These are phyloP conservation scores for Tolypocladium guangdongense DNA, from an alignment of 2,329 filamentous ascomycete genomes.

Conservation along the genomic window DNA sequence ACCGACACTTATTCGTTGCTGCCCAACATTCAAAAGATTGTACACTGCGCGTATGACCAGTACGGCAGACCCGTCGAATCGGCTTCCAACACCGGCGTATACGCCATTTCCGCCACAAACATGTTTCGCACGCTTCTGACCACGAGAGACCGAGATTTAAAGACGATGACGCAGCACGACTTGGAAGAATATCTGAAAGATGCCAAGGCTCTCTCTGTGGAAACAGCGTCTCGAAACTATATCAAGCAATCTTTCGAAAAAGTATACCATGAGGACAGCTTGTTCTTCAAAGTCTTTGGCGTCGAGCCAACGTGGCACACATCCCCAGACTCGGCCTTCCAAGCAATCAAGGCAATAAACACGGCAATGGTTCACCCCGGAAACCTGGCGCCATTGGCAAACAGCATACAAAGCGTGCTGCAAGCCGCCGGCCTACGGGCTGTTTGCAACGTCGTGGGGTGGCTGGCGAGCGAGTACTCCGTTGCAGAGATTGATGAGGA, in stretches of 20 bases:
- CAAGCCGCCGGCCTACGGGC: constrained; percentile 35
- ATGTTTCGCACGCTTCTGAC: constrained; percentile 43
- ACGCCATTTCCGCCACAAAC: constrained; percentile 41
- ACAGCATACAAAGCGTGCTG: constrained; percentile 36
- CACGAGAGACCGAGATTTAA: constrained; percentile 42
- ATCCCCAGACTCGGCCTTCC: constrained; percentile 38
- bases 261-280: constrained; percentile 40
- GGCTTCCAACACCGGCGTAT: constrained; percentile 37
- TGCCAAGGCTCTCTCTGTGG: constrained; percentile 34
- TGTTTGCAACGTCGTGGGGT: constrained; percentile 44
- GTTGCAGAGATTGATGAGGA: constrained; percentile 46
- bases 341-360: constrained; percentile 35
- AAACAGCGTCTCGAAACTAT: constrained; percentile 45
- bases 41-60: constrained; percentile 40
- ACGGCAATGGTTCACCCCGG: constrained; percentile 41
- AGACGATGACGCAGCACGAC: constrained; percentile 41
- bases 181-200: constrained; percentile 43
- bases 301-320: constrained; percentile 43
- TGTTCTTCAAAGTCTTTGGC: constrained; percentile 45
- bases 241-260: constrained; percentile 51
- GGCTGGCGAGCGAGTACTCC: constrained; percentile 48
- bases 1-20: constrained; percentile 44
- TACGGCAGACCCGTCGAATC: constrained; percentile 33
- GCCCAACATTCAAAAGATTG: constrained; percentile 42
- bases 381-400: constrained; percentile 41